Percentiles rank a stretch among this genome's conserved stretches.
Conservation (phyloP, 345 rosid genomes). For the Brassica napus region Da-Ae NC_063446.1:35955501-35956000, state of each 20-base stretch:
- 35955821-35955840: constrained; percentile 32
- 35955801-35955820: constrained; percentile 38
- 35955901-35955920: constrained; percentile 28
- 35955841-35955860: constrained; percentile 34
- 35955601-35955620: too few species aligned
- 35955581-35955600: background rate
- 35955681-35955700: background rate
- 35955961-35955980: constrained; percentile 62
- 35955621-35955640: background rate
- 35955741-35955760: constrained; percentile 32
- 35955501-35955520: background rate
- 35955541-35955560: background rate
- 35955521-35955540: background rate
- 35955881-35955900: constrained; percentile 35
- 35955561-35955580: background rate
- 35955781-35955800: constrained; percentile 43
- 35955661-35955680: too few species aligned
- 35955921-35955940: constrained; percentile 45
- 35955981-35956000: constrained; percentile 46
- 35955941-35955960: constrained; percentile 54
- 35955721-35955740: constrained; percentile 21
- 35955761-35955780: constrained; percentile 45
- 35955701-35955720: constrained; percentile 32
- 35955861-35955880: constrained; percentile 46
- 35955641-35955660: background rate